Evolutionary conservation across 1,139 yeast species (phyloP).

Genomic region (Hemisphaericaspora subhashii): DNA sequence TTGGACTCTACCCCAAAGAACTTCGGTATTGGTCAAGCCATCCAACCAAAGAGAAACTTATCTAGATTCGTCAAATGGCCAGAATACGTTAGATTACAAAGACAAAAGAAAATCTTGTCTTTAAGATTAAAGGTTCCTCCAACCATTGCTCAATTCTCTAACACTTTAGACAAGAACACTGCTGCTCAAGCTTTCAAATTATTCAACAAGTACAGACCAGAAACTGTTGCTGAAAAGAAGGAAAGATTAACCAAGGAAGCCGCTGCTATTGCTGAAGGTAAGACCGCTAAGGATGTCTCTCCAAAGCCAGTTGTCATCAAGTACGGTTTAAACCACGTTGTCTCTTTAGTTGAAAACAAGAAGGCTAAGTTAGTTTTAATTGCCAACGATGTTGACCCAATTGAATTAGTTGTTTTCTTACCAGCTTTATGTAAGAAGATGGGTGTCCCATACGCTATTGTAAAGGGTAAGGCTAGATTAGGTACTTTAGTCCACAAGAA

Average conservation of each 20-base stretch:
- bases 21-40: conserved; percentile 93
- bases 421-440: conserved; percentile 98
- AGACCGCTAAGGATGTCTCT: conserved; percentile 90
- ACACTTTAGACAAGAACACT: conserved; percentile 94
- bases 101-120: conserved; percentile 93
- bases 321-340: conserved; percentile 98
- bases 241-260: conserved; percentile 98
- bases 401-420: conserved; percentile 90
- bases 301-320: conserved; percentile 93
- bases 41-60: conserved; percentile 95
- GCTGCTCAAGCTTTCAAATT: conserved; percentile 95
- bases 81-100: conserved; percentile 80
- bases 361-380: conserved; percentile 93
- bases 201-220: conserved; percentile 98
- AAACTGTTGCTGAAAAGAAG: conserved; percentile 93
- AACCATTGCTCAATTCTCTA: conserved; percentile 91
- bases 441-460: conserved; percentile 98
- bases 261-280: conserved; percentile 96
- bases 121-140: conserved; percentile 98
- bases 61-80: conserved; percentile 98
- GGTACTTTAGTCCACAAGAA: conserved; percentile 96
- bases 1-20: conserved; percentile 82
- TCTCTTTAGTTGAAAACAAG: conserved; percentile 92
- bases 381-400: conserved; percentile 98
- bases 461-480: conserved; percentile 97